Conservation (phyloP, 2,329 filamentous ascomycete genomes). For the Epichloe gansuensis region DNA sequence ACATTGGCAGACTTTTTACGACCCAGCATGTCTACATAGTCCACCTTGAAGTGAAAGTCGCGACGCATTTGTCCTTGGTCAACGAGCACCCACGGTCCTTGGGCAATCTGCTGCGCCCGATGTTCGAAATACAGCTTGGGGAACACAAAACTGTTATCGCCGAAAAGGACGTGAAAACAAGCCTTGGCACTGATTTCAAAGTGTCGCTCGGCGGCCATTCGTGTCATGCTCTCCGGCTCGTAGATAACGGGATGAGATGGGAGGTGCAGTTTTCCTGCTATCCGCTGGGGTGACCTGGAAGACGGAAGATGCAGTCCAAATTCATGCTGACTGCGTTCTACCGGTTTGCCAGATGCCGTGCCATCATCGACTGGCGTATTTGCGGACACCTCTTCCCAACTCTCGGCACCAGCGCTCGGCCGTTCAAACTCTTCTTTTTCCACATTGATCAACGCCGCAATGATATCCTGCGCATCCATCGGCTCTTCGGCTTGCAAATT, state of each 20-base stretch:
- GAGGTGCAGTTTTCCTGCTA: constrained; percentile 62
- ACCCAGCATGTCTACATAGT: constrained; percentile 53
- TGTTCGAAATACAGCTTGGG: constrained; percentile 81
- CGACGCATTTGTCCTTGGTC: constrained; percentile 62
- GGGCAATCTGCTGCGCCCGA: constrained; percentile 65
- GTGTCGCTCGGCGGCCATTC: constrained; percentile 62
- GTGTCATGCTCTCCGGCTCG: constrained; percentile 69
- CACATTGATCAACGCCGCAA: constrained; percentile 62
- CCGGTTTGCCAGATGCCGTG: constrained; percentile 28
- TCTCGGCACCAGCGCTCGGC: constrained; percentile 63
- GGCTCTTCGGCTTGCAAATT: constrained; percentile 64
- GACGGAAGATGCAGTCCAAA: constrained; percentile 24
- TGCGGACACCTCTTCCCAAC: constrained; percentile 74
- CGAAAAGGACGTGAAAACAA: constrained; percentile 91
- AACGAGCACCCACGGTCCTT: constrained; percentile 69
- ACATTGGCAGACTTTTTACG: constrained; percentile 49
- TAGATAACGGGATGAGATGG: constrained; percentile 73
- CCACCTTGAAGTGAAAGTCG: constrained; percentile 70
- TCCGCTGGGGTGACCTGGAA: constrained; percentile 22
- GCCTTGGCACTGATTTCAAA: constrained; percentile 91
- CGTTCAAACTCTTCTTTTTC: constrained; percentile 50
- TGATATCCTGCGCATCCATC: constrained; percentile 54
- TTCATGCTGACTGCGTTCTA: constrained; percentile 19
- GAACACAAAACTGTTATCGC: constrained; percentile 91
- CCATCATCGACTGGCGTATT: constrained; percentile 47